Percentiles rank a stretch among this genome's conserved stretches.
phyloP scores from a whole-genome alignment of 345 rosid species.

The Angophora floribunda region DNA sequence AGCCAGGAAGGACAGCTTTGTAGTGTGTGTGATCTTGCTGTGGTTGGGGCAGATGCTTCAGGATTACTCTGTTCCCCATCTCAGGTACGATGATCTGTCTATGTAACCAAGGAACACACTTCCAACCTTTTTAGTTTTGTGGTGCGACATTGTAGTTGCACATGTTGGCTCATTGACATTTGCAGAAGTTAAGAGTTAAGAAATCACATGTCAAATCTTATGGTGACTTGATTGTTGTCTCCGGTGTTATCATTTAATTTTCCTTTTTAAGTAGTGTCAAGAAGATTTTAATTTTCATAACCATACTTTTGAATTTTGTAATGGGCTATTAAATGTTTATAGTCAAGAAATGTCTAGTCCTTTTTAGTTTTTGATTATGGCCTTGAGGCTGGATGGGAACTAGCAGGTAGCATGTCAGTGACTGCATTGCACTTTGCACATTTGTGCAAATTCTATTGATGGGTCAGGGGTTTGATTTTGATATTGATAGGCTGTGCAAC shows the following conservation, averaged over 20 bases:
- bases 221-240: background rate
- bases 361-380: background rate
- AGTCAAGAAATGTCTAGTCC: background rate
- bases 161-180: background rate
- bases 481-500: background rate
- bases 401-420: background rate
- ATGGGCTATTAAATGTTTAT: background rate
- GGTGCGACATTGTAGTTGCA: background rate
- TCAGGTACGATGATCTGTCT: constrained; percentile 41
- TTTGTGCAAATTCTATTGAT: background rate
- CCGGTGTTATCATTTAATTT: background rate
- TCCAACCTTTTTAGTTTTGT: background rate
- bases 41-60: constrained; percentile 85
- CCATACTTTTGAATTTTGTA: background rate
- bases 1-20: constrained; percentile 69
- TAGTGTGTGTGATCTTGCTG: constrained; percentile 70
- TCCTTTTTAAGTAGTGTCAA: background rate
- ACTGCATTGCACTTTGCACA: background rate
- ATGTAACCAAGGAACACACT: background rate
- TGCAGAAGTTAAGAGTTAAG: background rate
- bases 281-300: background rate
- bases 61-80: constrained; percentile 87
- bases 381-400: background rate
- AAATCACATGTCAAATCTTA: background rate
- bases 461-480: background rate